Conservation (phyloP, 2,329 filamentous ascomycete species). For the Diaporthe sp. region DNA sequence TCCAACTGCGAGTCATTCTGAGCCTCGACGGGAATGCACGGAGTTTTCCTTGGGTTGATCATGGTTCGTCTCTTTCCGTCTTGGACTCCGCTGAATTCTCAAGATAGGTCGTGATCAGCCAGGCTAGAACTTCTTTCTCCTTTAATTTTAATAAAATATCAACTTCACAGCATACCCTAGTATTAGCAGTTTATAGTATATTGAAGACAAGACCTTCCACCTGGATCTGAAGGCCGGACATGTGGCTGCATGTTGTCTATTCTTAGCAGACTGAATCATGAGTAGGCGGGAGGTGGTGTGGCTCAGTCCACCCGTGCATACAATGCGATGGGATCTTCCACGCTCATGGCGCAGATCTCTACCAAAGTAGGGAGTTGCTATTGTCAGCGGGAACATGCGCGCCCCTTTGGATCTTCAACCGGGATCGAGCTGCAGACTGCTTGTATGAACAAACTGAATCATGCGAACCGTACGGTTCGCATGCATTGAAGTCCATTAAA, state of each 20-base stretch:
- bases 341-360: not conserved
- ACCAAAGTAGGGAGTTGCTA: not conserved
- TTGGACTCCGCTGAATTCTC: not conserved
- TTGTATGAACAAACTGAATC: not conserved
- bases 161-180: not conserved
- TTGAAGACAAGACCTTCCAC: not conserved
- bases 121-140: not conserved
- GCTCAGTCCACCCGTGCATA: not conserved
- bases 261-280: constrained; percentile 13
- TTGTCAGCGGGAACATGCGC: not conserved
- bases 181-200: not conserved
- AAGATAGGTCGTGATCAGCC: not conserved
- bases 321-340: not conserved
- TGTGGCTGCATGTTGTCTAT: not conserved
- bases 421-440: not conserved
- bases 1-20: not conserved
- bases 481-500: not conserved
- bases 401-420: not conserved
- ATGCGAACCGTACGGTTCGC: not conserved
- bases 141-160: not conserved
- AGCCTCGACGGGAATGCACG: not conserved
- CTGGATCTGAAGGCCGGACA: not conserved
- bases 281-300: not conserved
- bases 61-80: not conserved
- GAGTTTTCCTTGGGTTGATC: not conserved